These are phyloP conservation scores for Arthroderma sp. DNA, from an alignment of 2,329 filamentous ascomycete genomes.

Conservation along the genomic window DNA sequence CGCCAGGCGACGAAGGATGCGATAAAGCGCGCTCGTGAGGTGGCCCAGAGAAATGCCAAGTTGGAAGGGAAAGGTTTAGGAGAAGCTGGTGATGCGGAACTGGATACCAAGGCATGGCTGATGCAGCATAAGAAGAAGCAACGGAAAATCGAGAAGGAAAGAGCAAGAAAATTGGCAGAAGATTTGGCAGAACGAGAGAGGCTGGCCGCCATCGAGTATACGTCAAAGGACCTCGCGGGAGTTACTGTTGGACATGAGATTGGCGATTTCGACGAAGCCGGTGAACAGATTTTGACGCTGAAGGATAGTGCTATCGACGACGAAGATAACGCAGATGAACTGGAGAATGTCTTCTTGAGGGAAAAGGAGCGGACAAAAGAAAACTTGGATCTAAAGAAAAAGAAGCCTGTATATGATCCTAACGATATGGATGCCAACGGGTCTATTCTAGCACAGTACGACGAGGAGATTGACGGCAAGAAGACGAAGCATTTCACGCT, in stretches of 20 bases:
- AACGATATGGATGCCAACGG: slow-evolving; percentile 53
- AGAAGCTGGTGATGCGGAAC: slow-evolving; percentile 50
- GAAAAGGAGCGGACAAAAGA: slow-evolving; percentile 40
- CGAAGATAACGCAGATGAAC: slow-evolving; percentile 78
- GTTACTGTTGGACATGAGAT: slow-evolving; percentile 86
- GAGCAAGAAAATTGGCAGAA: slow-evolving; percentile 56
- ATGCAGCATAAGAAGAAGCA: slow-evolving; percentile 83
- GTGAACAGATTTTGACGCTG: slow-evolving; percentile 85
- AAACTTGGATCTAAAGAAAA: slow-evolving; percentile 75
- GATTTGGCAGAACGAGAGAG: slow-evolving; percentile 67
- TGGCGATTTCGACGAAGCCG: slow-evolving; percentile 59
- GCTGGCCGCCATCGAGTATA: slow-evolving; percentile 59
- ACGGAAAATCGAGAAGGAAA: slow-evolving; percentile 68
- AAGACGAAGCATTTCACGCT: slow-evolving; percentile 80
- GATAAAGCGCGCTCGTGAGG: slow-evolving; percentile 76
- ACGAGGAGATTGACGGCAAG: slow-evolving; percentile 87
- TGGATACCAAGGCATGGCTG: slow-evolving; percentile 78
- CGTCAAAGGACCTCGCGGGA: slow-evolving; percentile 71
- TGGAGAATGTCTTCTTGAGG: slow-evolving; percentile 38
- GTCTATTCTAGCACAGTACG: slow-evolving; percentile 75
- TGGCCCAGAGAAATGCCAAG: slow-evolving; percentile 59
- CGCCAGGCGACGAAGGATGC: slow-evolving; percentile 70
- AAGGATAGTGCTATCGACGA: slow-evolving; percentile 81
- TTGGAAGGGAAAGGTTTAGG: slow-evolving; percentile 75
- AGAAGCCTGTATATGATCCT: slow-evolving; percentile 77